Base-by-base conservation (phyloP, 805 yeast species). In the Candida sanyiensis region DNA sequence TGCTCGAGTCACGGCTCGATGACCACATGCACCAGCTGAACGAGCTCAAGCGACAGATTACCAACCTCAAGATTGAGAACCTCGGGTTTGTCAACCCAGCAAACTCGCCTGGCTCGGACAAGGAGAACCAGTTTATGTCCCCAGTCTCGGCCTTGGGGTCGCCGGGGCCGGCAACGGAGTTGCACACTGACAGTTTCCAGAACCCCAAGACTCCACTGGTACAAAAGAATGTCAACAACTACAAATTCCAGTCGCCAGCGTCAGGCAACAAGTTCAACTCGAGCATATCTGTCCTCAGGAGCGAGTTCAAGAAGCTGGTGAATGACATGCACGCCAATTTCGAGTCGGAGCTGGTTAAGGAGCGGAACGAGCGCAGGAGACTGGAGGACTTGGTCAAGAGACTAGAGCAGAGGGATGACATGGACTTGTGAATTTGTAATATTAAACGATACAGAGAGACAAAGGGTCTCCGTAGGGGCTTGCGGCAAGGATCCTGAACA, bases 301-400 rank as follows among this genome's bases (percentile, higher is more conserved):
- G 73, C 45, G 88, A 83, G 57, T 83, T 82, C 62, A 81, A 75
- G 57, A 79, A 75, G 49, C 62, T 81, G 35, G 77, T 82, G 5
- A 62, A 69, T 17, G 78, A 76, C 28, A 73, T 81, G 41, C 84
- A 79, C 45, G 73, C 69, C 33, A 75, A 69, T 40, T 76, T 79
- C 50, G 85, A 80, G 47, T 51, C 62, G 9, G 83, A 80, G 45
- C 56, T 83, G 32, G 64, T 67, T 26, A 69, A 70, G 46, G 86
- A 80, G 56, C 66, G 75, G 30, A 58, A 66, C n/a, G 67, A 69
- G 45, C 66, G 78, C 46, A 58, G 65, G 28, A 64, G 72, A 43
- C 54, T 78, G 25, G 65, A 67, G 34, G 57, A 62, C 24, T 54
- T 70, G 36, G 46, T 73, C 19, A 66, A 64, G 47, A 42, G 63